Conservation (phyloP, 78 protist species). For the Dictyostelium brefeldianum region DNA sequence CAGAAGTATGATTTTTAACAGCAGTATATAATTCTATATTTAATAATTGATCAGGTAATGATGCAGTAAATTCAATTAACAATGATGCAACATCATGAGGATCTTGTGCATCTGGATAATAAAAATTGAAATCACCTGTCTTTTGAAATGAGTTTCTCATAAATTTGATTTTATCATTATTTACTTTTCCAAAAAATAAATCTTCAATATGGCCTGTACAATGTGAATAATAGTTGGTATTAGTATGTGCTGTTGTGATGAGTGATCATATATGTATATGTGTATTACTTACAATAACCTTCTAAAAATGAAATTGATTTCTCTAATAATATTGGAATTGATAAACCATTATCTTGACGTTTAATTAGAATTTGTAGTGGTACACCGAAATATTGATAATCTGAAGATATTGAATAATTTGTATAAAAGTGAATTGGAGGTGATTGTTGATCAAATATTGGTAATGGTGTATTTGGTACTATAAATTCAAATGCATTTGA, state of each 20-base stretch:
- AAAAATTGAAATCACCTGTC: constrained; percentile 54
- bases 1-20: constrained; percentile 25
- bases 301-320: constrained; percentile 56
- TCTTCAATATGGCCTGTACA: constrained; percentile 50
- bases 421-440: constrained; percentile 28
- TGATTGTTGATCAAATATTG: constrained; percentile 42
- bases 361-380: constrained; percentile 11
- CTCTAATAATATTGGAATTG: constrained; percentile 53
- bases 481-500: constrained; percentile 32
- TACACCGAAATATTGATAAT: constrained; percentile 50
- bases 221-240: not conserved
- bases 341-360: constrained; percentile 63
- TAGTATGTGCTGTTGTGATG: not conserved
- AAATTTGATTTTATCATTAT: not conserved
- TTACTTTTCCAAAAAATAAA: constrained; percentile 8
- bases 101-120: constrained; percentile 59
- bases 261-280: too few relatives aligned
- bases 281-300: constrained; percentile 45
- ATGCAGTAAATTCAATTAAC: constrained; percentile 39
- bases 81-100: constrained; percentile 57
- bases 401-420: not conserved
- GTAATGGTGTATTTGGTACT: constrained; percentile 30
- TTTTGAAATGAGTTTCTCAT: constrained; percentile 21
- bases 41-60: constrained; percentile 63
- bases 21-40: constrained; percentile 24